Conservation (phyloP, 169 alveolate species). For the Plasmodium vivax region DNA sequence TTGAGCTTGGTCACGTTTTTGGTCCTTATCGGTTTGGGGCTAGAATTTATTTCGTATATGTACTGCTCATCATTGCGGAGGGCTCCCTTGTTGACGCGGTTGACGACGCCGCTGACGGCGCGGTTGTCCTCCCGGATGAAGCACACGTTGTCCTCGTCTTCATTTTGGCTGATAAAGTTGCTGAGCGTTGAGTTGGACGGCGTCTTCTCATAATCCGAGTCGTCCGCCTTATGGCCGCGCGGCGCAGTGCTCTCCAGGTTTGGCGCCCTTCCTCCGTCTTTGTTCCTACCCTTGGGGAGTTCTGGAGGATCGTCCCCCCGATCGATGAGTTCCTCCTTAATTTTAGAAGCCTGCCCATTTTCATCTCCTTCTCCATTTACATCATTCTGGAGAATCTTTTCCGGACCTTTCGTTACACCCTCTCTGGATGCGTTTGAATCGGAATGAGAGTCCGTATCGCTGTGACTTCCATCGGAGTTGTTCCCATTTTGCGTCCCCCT, state of each 20-base stretch:
- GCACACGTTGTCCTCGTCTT: slow-evolving; percentile 29
- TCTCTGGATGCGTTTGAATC: not conserved
- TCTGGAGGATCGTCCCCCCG: not conserved
- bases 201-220: slow-evolving; percentile 16
- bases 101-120: not conserved
- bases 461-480: not conserved
- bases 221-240: not conserved
- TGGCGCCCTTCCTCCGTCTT: not conserved
- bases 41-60: slow-evolving; percentile 36
- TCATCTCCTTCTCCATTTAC: not conserved
- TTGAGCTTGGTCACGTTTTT: not conserved
- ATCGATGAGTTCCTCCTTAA: not conserved
- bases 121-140: not conserved
- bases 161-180: slow-evolving; percentile 33
- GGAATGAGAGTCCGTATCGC: not conserved
- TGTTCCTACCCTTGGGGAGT: not conserved
- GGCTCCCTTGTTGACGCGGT: not conserved
- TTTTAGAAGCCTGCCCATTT: not conserved
- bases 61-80: not conserved
- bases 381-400: not conserved
- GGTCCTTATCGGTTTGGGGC: slow-evolving; percentile 67
- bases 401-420: not conserved
- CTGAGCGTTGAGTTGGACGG: slow-evolving; percentile 22
- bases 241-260: not conserved
- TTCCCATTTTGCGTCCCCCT: not conserved